phyloP scores from a whole-genome alignment of 441 rosid genomes.

The Flueggea neowawraea region DNA sequence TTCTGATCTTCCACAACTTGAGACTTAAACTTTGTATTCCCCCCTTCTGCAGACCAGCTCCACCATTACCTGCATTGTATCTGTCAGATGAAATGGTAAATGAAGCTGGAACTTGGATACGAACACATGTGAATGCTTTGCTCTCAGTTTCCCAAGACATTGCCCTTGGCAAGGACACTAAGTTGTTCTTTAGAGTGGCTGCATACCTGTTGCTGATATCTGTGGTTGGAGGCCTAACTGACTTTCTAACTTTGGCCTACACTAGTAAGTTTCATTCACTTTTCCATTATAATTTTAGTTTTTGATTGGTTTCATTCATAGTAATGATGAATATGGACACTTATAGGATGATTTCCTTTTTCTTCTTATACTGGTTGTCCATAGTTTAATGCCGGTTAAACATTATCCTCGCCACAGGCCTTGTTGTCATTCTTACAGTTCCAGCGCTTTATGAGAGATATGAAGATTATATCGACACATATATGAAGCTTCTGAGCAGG shows the following conservation, averaged over 20 bases:
- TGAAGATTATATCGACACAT: slow-evolving; percentile 50
- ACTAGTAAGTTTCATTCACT: slow-evolving; percentile 45
- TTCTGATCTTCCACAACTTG: background rate
- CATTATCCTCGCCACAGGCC: slow-evolving; percentile 41
- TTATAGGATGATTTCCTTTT: no score
- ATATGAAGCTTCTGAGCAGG: slow-evolving; percentile 22
- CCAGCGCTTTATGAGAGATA: slow-evolving; percentile 79
- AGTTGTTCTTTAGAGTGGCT: slow-evolving; percentile 59
- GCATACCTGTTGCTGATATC: slow-evolving; percentile 53
- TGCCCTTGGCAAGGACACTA: slow-evolving; percentile 74
- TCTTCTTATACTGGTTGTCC: background rate
- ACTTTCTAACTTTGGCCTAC: slow-evolving; percentile 72
- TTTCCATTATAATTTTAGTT: background rate
- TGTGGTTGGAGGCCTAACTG: slow-evolving; percentile 61
- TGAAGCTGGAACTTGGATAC: slow-evolving; percentile 39
- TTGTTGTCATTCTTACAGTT: slow-evolving; percentile 56
- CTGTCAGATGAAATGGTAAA: slow-evolving; percentile 64
- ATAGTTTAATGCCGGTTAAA: background rate
- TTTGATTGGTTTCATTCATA: background rate
- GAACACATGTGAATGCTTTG: slow-evolving; percentile 44
- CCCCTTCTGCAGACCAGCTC: slow-evolving; percentile 63
- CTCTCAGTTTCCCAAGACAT: slow-evolving; percentile 64
- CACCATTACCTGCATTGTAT: slow-evolving; percentile 74
- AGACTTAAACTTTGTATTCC: background rate
- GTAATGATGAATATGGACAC: background rate